phyloP scores from a whole-genome alignment of 495 filamentous ascomycete species.

The Geopyxis carbonaria region DNA sequence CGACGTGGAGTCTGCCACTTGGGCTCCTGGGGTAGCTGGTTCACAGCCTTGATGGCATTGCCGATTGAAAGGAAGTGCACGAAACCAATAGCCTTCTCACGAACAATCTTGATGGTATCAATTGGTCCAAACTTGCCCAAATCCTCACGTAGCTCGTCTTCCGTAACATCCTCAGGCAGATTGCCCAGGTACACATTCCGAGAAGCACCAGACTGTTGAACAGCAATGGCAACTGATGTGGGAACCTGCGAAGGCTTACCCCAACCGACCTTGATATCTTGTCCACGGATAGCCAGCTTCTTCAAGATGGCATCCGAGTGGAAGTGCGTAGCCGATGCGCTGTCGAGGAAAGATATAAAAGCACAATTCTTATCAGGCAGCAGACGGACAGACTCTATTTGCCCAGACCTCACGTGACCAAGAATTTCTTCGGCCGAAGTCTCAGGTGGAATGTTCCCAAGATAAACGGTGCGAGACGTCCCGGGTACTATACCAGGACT shows the following conservation, averaged over 20 bases:
- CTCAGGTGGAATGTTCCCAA: slow-evolving; percentile 95
- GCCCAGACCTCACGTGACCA: slow-evolving; percentile 88
- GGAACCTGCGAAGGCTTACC: slow-evolving; percentile 97
- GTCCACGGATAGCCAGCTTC: slow-evolving; percentile 91
- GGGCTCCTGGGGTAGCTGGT: slow-evolving; percentile 83
- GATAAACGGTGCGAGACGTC: slow-evolving; percentile 88
- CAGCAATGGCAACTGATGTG: slow-evolving; percentile 85
- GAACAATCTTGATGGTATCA: slow-evolving; percentile 93
- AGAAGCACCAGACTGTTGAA: slow-evolving; percentile 95
- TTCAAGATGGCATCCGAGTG: slow-evolving; percentile 99
- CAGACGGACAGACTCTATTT: slow-evolving; percentile 92
- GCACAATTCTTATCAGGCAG: slow-evolving; percentile 98
- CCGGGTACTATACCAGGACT: slow-evolving; percentile 66
- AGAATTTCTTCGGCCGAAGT: slow-evolving; percentile 97
- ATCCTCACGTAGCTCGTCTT: slow-evolving; percentile 88
- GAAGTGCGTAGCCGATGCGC: slow-evolving; percentile 93
- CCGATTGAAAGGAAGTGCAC: slow-evolving; percentile 95
- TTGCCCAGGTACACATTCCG: slow-evolving; percentile 96
- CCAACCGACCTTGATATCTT: slow-evolving; percentile 99
- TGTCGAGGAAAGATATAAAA: slow-evolving; percentile 96
- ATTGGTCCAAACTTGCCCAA: slow-evolving; percentile 91
- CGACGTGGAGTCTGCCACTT: slow-evolving; percentile 93
- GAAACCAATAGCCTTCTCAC: slow-evolving; percentile 96
- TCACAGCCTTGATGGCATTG: slow-evolving; percentile 97
- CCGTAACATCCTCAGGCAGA: slow-evolving; percentile 69